Evolutionary conservation across 495 filamentous ascomycete genomes (phyloP).

Genomic region (Daldinia vernicosa): DNA sequence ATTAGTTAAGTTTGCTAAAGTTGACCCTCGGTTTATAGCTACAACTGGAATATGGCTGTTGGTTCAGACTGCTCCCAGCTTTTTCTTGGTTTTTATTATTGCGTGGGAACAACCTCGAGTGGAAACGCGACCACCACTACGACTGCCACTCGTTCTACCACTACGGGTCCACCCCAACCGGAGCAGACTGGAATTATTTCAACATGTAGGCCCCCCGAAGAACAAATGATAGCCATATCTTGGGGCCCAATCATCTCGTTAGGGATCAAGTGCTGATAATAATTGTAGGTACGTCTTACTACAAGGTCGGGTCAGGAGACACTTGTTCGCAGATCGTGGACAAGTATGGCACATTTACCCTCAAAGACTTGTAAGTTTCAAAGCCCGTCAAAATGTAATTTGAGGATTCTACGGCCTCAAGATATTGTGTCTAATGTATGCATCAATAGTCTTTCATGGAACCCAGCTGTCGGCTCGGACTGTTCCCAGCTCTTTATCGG

Average conservation of each 20-base stretch:
- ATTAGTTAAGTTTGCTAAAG: background rate
- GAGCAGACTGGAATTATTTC: background rate
- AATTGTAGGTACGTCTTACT: background rate
- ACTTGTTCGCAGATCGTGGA: background rate
- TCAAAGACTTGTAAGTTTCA: background rate
- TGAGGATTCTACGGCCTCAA: no score
- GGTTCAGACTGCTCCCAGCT: background rate
- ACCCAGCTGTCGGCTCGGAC: background rate
- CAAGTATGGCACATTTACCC: background rate
- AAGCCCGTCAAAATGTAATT: background rate
- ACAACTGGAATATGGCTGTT: background rate
- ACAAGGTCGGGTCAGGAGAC: background rate
- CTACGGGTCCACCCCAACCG: background rate
- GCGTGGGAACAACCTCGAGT: background rate
- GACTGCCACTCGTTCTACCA: background rate
- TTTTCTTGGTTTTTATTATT: background rate
- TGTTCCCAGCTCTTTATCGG: background rate
- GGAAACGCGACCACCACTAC: background rate
- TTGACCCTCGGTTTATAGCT: background rate
- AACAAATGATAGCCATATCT: background rate
- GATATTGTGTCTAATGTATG: no score
- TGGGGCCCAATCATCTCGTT: background rate
- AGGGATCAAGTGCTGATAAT: no score
- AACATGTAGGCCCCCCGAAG: background rate
- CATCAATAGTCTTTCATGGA: background rate